These are phyloP conservation scores for Penicillium brasilianum DNA, from an alignment of 2,329 filamentous ascomycete species.

Conservation along the genomic window DNA sequence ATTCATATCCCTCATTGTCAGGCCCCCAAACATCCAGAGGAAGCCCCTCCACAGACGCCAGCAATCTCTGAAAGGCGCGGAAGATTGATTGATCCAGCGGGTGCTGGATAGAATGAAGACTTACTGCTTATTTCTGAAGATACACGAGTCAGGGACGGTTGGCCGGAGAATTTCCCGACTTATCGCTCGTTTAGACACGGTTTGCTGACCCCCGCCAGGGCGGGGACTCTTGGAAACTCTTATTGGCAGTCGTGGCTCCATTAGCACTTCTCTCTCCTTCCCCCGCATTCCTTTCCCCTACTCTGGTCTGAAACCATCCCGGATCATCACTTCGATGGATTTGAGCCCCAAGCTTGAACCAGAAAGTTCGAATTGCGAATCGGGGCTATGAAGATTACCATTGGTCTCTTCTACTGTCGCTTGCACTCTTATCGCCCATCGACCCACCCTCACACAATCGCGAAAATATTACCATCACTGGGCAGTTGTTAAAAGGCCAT, in stretches of 20 bases:
- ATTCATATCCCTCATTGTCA: neutral
- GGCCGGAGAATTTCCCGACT: neutral
- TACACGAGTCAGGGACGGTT: neutral
- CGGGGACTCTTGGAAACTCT: neutral
- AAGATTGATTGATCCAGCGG: neutral
- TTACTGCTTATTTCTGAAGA: neutral
- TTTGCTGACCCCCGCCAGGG: neutral
- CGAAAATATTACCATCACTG: neutral
- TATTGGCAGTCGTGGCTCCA: neutral
- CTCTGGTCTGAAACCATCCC: neutral
- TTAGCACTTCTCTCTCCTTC: neutral
- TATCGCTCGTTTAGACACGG: neutral
- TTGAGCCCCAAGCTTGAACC: slow-evolving; percentile 2
- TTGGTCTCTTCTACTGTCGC: neutral
- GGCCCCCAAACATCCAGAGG: neutral
- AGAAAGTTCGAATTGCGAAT: neutral
- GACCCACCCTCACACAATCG: neutral
- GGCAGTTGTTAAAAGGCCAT: neutral
- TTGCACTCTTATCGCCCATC: neutral
- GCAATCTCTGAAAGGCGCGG: neutral
- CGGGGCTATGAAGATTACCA: neutral
- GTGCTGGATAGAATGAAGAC: neutral
- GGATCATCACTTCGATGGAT: neutral
- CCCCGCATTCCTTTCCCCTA: neutral
- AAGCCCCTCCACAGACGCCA: neutral